Base-by-base conservation (phyloP, 441 rosid species). In the Populus hybrid region DNA sequence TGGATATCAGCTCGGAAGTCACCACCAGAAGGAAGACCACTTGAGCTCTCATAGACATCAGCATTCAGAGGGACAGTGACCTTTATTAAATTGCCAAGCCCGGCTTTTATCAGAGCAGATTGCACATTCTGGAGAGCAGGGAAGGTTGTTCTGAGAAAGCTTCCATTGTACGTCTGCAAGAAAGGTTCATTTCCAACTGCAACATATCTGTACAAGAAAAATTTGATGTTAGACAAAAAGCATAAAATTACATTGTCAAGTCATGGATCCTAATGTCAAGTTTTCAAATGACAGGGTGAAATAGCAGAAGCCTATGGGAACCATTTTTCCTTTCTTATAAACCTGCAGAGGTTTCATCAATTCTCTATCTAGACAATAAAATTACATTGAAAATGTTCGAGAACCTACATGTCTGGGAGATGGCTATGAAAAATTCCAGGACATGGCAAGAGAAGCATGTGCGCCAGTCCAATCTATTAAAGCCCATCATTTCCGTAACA, bases 131-230 rank as follows among this genome's bases (percentile, higher is more conserved):
- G 83, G n/a, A 95, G 90, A 42, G 99, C 99, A n/a, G 99, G 99
- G 81, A 81, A 90, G 42, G 98, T 93, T 8, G 94, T 85, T 2
- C 45, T 31, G 59, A 95, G 88, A 75, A 86, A 92, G 84, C 84
- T 93, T 73, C 96, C 98, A 40, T 95, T 95, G 82, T 95, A 95
- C 65, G 98, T 95, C 56, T 82, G 28, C 85, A 95, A 78, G 85
- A 95, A 95, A 80, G 99, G 99, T 75, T 94, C 99, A 50, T 94
- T 94, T 6, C 99, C 99, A 18, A 91, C 98, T 50, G 98, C 98
- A 26, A 94, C 97, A 73, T 93, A 94, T 85, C 98, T 94, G 91
- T 74, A 42, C 36, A 77, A 59, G 68, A 65, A 26, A 20, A 36
- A 29, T 4, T 71, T 6, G 36, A 26, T 24, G 24, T 26, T 20